Conservation (phyloP, 768 basidiomycete genomes). For the Termitomyces sp. region DNA sequence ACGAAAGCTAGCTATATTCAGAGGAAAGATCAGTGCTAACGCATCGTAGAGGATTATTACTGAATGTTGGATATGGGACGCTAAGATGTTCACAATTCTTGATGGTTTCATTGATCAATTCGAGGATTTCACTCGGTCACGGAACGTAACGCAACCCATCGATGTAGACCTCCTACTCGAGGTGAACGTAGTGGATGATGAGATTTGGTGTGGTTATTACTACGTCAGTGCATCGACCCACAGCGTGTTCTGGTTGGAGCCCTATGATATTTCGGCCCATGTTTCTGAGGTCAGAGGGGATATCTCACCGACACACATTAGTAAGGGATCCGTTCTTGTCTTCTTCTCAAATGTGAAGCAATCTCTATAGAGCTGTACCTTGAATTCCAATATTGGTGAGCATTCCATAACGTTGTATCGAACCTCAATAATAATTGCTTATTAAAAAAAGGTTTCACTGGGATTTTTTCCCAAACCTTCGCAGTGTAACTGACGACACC, state of each 20-base stretch:
- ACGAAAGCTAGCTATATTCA: background rate
- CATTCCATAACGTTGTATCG: background rate
- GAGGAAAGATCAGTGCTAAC: background rate
- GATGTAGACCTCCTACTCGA: slow-evolving; percentile 3
- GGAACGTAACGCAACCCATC: background rate
- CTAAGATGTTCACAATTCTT: background rate
- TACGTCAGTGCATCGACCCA: background rate
- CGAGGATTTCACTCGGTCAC: background rate
- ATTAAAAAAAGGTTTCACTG: slow-evolving; percentile 4
- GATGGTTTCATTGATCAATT: background rate
- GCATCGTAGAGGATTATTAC: slow-evolving; percentile 1
- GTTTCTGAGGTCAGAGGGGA: background rate
- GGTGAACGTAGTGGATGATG: background rate
- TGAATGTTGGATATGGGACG: slow-evolving; percentile 4
- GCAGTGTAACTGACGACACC: background rate
- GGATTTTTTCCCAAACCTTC: slow-evolving; percentile 8
- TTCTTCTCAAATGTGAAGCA: background rate
- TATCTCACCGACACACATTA: background rate
- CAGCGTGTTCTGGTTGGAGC: slow-evolving; percentile 5
- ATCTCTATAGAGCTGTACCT: slow-evolving; percentile 2
- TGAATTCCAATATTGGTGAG: slow-evolving; percentile 10
- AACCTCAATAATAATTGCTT: background rate
- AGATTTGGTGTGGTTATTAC: slow-evolving; percentile 5
- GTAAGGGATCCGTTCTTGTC: background rate
- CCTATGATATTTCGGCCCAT: background rate